Base-by-base conservation (phyloP, 768 basidiomycete species). In the Tylopilus cervinicoccineus region DNA sequence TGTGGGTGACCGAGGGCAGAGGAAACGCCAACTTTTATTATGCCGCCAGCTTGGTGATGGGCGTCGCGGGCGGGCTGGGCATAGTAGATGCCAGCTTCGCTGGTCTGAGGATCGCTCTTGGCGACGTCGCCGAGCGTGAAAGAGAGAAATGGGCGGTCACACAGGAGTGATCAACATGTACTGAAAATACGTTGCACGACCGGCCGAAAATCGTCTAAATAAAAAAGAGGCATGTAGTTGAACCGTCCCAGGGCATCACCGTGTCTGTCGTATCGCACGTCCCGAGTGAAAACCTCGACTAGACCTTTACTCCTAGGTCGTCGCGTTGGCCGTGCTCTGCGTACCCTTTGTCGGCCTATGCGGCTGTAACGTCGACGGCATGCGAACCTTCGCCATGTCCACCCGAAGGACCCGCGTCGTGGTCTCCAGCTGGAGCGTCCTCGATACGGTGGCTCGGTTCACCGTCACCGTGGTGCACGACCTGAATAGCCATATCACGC, bases 11-110 rank as follows among this genome's bases (percentile, higher is more conserved):
- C 9, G 86, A 92, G 48, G 93, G 93, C 2, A 89, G 92, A 6
- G 96, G 93, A 3, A 98, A 99, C 60, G 93, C 95, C 38, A 98
- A 98, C 66, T 99, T 99, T 70, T 97, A 90, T 71, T 99, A 98
- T 59, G 96, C 96, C 0, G 84, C 87, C 4, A 97, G 93, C 2
- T 74, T 98, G 51, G 95, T 99, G 14, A 93, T 93, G 66, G 93
- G 92, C 0, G 77, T 93, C 54, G 87, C 84, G 3, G 86, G 89
- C 54, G 93, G 91, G 0, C 79, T 87, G n/a, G 86, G 86, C 16
- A 60, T 93, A 12, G 72, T 92, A 3, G 95, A 96, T 61, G 81
- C 80, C 24, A 72, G 90, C 24, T 89, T 85, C 76, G 89, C 93
- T 0, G 87, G 86, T n/a, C 70, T 94, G 63, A 73, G 85, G 56